phyloP scores from a whole-genome alignment of 2,329 filamentous ascomycete genomes.

The Taxawa tesnikishii region DNA sequence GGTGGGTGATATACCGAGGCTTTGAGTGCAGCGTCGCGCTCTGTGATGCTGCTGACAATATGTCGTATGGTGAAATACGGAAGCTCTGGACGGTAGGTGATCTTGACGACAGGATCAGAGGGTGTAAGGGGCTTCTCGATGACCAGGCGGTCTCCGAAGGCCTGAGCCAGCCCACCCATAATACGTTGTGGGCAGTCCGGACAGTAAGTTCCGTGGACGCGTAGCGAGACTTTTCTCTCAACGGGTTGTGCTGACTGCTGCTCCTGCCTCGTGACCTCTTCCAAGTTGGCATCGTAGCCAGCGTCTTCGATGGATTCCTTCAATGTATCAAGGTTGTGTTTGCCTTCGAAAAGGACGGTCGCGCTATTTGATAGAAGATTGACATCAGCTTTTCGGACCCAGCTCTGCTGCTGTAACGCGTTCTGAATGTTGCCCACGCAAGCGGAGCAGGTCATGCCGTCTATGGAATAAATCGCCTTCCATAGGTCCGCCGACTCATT shows the following conservation, averaged over 20 bases:
- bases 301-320: conserved; percentile 37
- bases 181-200: conserved; percentile 38
- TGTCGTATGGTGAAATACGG: conserved; percentile 63
- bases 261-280: conserved; percentile 13
- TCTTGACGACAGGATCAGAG: conserved; percentile 52
- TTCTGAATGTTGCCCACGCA: conserved; percentile 38
- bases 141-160: conserved; percentile 38
- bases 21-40: conserved; percentile 52
- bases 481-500: conserved; percentile 8
- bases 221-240: conserved; percentile 22
- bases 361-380: conserved; percentile 40
- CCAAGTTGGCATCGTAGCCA: conserved; percentile 26
- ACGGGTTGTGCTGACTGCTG: background rate
- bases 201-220: conserved; percentile 33
- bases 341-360: conserved; percentile 34
- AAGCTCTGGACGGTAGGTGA: conserved; percentile 57
- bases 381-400: conserved; percentile 35
- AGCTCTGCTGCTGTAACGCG: conserved; percentile 32
- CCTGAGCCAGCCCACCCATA: conserved; percentile 35
- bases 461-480: conserved; percentile 36
- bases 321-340: conserved; percentile 31
- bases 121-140: conserved; percentile 45
- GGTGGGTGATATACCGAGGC: conserved; percentile 67
- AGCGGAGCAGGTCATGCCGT: conserved; percentile 47
- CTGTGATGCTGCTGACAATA: conserved; percentile 56